Evolutionary conservation across 164 flowering plant genomes (phyloP).

Genomic region (Tinospora cordifolia): DNA sequence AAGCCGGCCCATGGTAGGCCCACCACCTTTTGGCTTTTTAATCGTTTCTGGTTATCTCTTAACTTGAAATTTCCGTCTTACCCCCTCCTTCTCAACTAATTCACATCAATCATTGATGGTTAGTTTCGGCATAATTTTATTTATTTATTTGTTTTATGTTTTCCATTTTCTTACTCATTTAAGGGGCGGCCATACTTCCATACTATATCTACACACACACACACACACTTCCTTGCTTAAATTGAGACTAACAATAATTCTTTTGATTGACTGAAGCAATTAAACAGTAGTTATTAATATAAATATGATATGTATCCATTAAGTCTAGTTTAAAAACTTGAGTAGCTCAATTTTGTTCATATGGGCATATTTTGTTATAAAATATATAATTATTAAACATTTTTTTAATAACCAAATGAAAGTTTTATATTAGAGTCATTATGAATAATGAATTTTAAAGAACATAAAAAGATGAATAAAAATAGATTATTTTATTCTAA

Average conservation of each 20-base stretch:
- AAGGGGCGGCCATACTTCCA: neutral
- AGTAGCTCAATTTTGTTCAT: too few species aligned
- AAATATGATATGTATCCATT: too few species aligned
- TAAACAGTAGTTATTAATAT: neutral
- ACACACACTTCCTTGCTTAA: too few species aligned
- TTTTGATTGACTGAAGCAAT: neutral
- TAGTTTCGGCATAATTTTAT: neutral
- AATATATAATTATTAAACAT: too few species aligned
- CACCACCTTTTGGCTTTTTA: constrained; percentile 30
- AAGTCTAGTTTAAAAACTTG: too few species aligned
- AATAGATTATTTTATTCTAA: too few species aligned
- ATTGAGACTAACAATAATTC: too few species aligned
- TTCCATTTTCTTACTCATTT: neutral
- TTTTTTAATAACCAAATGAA: too few species aligned
- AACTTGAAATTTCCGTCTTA: neutral
- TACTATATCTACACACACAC: neutral
- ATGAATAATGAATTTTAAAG: too few species aligned
- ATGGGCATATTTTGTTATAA: too few species aligned
- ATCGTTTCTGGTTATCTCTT: constrained; percentile 26
- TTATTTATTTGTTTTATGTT: neutral
- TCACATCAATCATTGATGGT: neutral
- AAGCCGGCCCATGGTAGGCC: constrained; percentile 68
- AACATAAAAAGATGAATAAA: too few species aligned
- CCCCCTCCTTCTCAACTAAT: neutral
- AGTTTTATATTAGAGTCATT: too few species aligned